Conservation (phyloP, 1,284 basidiomycete genomes). For the Ustanciosporium gigantosporum region DNA sequence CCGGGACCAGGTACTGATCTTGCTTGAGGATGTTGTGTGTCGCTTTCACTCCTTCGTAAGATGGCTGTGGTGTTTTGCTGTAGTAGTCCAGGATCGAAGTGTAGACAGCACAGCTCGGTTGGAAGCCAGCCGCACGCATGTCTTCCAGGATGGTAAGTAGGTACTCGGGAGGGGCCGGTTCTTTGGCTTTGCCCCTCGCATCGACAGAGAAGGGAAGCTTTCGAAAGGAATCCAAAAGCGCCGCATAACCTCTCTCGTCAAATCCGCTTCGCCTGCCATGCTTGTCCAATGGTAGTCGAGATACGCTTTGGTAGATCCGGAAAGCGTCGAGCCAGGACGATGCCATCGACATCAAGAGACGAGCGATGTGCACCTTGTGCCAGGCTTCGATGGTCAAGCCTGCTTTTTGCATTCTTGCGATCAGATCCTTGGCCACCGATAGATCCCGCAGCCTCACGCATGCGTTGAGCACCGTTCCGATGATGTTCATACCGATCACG, state of each 20-base stretch:
- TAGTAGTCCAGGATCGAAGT: conserved; percentile 71
- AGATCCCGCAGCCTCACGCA: conserved; percentile 37
- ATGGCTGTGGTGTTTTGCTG: conserved; percentile 41
- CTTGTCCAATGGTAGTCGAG: conserved; percentile 3
- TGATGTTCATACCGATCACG: conserved; percentile 5
- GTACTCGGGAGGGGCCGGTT: conserved; percentile 67
- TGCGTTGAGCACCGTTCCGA: conserved; percentile 29
- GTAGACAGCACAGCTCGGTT: conserved; percentile 70
- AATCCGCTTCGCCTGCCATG: not conserved
- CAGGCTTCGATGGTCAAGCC: conserved; percentile 8
- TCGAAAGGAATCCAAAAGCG: conserved; percentile 10
- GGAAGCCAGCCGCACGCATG: conserved; percentile 73
- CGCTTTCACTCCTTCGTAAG: conserved; percentile 65
- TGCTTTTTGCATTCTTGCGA: conserved; percentile 12
- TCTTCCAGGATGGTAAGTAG: conserved; percentile 81
- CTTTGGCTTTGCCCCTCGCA: not conserved
- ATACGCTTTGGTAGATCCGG: conserved; percentile 21
- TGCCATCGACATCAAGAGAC: conserved; percentile 19
- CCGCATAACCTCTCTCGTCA: conserved; percentile 12
- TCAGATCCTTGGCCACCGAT: conserved; percentile 10
- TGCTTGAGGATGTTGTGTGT: conserved; percentile 78
- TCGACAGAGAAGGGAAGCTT: conserved; percentile 5
- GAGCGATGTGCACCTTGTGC: conserved; percentile 9
- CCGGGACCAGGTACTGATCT: conserved; percentile 75
- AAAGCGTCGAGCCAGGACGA: conserved; percentile 31